Percentiles rank a stretch among this genome's conserved stretches.
phyloP scores from a whole-genome alignment of 148 eudicot species.

The Camellia lanceoleosa region DNA sequence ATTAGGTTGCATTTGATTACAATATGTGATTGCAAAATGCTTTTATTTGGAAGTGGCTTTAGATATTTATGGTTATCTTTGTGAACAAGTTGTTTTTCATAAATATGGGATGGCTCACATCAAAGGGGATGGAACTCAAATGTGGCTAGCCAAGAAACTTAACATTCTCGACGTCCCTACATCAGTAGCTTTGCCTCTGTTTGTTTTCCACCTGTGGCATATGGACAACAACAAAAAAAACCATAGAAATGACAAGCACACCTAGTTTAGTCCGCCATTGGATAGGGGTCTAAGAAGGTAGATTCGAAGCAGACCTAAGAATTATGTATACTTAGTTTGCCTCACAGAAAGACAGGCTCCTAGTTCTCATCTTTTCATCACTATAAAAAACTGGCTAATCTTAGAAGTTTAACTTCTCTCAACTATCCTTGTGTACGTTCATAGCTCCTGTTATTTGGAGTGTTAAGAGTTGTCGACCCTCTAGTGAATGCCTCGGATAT shows the following conservation, averaged over 20 bases:
- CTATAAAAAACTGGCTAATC: background rate
- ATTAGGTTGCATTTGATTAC: background rate
- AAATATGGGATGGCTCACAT: background rate
- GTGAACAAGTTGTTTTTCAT: background rate
- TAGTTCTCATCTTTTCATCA: constrained; percentile 3
- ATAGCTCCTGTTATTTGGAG: background rate
- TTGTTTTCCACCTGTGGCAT: background rate
- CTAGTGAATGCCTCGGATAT: background rate
- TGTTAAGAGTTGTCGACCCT: background rate
- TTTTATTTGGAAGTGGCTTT: background rate
- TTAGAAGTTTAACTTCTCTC: background rate
- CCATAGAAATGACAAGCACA: background rate
- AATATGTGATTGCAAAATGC: background rate
- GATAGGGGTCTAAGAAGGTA: too few species aligned
- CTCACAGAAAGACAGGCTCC: background rate
- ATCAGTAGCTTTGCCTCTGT: too few species aligned
- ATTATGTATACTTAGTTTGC: background rate
- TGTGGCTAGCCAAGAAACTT: background rate
- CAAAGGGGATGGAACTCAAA: background rate
- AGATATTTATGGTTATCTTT: background rate
- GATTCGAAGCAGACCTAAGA: background rate
- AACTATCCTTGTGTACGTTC: background rate
- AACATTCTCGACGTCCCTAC: background rate
- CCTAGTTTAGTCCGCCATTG: too few species aligned
- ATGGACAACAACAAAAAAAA: background rate